A percentile compares a stretch with the other conserved stretches of the same genome.
Evolutionary conservation across 2,329 filamentous ascomycete species (phyloP).

Genomic region (Stromatinia cepivora): DNA sequence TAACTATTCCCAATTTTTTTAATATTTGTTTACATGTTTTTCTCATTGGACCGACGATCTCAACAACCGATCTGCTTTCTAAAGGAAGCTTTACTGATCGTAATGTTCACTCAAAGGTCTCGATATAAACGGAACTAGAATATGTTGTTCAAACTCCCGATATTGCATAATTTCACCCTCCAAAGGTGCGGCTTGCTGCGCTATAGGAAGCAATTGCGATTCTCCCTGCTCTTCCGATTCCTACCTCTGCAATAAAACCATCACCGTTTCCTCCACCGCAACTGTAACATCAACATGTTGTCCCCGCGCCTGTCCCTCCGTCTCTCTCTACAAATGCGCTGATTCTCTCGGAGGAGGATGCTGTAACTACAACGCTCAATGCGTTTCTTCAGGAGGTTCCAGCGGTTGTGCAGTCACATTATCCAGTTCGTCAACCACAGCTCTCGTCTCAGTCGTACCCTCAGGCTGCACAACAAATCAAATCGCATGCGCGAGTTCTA

Average conservation of each 20-base stretch:
- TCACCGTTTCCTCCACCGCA: conserved; percentile 27
- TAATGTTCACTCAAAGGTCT: conserved; percentile 41
- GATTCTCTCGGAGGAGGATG: conserved; percentile 44
- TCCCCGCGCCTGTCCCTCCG: conserved; percentile 39
- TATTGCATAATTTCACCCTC: conserved; percentile 49
- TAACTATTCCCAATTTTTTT: conserved; percentile 25
- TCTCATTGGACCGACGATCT: neutral
- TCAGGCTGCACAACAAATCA: conserved; percentile 50
- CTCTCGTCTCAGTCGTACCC: conserved; percentile 39
- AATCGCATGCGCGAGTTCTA: conserved; percentile 44
- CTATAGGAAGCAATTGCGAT: conserved; percentile 46
- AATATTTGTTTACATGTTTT: neutral
- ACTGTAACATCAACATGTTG: conserved; percentile 38
- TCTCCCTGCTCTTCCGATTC: conserved; percentile 38
- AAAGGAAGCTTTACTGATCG: neutral
- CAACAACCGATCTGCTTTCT: too few species aligned
- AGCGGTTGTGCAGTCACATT: conserved; percentile 22
- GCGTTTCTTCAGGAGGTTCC: conserved; percentile 44
- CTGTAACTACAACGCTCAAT: conserved; percentile 50
- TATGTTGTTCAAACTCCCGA: conserved; percentile 47
- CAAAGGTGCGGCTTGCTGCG: conserved; percentile 46
- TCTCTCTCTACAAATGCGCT: conserved; percentile 41
- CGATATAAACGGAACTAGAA: conserved; percentile 43
- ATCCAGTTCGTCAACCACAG: conserved; percentile 30
- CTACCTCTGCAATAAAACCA: conserved; percentile 41